Conservation (phyloP, 2,329 filamentous ascomycete genomes). For the Colletotrichum orbiculare region DNA sequence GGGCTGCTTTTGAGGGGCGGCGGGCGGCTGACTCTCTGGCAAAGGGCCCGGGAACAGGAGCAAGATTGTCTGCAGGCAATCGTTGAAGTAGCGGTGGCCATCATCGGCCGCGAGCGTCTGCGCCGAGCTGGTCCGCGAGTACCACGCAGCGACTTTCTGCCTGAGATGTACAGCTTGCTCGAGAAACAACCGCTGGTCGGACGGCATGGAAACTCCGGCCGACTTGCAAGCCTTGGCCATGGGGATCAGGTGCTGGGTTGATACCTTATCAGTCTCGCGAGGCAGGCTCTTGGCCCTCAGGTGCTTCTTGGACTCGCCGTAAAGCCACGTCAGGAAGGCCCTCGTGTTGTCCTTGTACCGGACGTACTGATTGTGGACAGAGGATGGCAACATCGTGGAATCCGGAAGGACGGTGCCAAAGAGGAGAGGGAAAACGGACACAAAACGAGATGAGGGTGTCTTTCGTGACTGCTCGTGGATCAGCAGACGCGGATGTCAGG, state of each 20-base stretch:
- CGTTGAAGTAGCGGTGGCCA: not conserved
- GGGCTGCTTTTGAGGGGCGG: no score
- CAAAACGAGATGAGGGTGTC: no score
- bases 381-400: not conserved
- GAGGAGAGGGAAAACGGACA: no score
- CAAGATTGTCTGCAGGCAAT: not conserved
- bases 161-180: conserved; percentile 3
- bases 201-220: not conserved
- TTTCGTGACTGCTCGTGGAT: not conserved
- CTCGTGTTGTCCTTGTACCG: conserved; percentile 1
- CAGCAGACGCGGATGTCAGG: no score
- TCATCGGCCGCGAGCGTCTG: not conserved
- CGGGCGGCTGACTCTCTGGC: not conserved
- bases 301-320: not conserved
- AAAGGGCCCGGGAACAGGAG: not conserved
- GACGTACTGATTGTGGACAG: conserved; percentile 1
- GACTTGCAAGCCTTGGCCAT: conserved; percentile 2
- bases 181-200: not conserved
- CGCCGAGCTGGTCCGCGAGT: not conserved
- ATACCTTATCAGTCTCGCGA: not conserved
- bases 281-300: not conserved
- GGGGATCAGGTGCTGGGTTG: not conserved
- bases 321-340: not conserved
- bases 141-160: not conserved
- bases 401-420: not conserved